phyloP scores from a whole-genome alignment of 2,329 filamentous ascomycete species.

The Aspergillus terreus region DNA sequence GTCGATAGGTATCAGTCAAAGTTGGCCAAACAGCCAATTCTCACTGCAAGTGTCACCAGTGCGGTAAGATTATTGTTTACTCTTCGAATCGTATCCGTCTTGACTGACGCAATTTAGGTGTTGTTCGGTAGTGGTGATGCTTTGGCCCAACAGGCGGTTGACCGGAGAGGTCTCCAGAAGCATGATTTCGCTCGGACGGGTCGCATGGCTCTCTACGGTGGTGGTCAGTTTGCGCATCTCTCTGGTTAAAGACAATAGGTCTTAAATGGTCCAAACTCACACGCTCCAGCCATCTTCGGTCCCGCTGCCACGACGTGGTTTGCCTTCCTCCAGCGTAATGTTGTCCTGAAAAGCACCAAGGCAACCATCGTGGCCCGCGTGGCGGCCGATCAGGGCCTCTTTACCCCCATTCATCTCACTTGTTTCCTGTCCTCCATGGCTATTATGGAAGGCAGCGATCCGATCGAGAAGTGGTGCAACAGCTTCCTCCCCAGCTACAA shows the following conservation, averaged over 20 bases:
- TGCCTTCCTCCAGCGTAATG: constrained; percentile 67
- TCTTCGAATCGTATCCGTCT: neutral
- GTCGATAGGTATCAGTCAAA: constrained; percentile 73
- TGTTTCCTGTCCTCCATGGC: constrained; percentile 84
- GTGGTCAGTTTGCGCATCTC: constrained; percentile 32
- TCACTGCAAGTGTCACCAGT: constrained; percentile 88
- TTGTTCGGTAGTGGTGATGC: constrained; percentile 91
- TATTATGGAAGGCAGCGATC: constrained; percentile 66
- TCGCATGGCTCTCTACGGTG: constrained; percentile 48
- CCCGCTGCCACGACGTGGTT: constrained; percentile 87
- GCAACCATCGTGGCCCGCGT: constrained; percentile 74
- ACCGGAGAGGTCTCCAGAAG: constrained; percentile 70
- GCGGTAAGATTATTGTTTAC: constrained; percentile 49
- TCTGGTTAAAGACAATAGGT: neutral
- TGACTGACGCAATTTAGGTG: constrained; percentile 46
- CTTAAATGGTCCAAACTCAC: constrained; percentile 1
- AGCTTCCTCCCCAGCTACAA: constrained; percentile 69
- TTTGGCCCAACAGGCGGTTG: constrained; percentile 86
- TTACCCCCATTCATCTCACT: constrained; percentile 78
- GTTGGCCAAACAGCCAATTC: constrained; percentile 74
- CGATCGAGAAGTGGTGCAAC: constrained; percentile 65
- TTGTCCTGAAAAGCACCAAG: constrained; percentile 63
- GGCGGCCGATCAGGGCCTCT: constrained; percentile 73
- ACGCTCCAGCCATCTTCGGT: constrained; percentile 66
- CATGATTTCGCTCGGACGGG: constrained; percentile 61